phyloP scores from a whole-genome alignment of 2,329 filamentous ascomycete genomes.

The Colletotrichum graminicola region DNA sequence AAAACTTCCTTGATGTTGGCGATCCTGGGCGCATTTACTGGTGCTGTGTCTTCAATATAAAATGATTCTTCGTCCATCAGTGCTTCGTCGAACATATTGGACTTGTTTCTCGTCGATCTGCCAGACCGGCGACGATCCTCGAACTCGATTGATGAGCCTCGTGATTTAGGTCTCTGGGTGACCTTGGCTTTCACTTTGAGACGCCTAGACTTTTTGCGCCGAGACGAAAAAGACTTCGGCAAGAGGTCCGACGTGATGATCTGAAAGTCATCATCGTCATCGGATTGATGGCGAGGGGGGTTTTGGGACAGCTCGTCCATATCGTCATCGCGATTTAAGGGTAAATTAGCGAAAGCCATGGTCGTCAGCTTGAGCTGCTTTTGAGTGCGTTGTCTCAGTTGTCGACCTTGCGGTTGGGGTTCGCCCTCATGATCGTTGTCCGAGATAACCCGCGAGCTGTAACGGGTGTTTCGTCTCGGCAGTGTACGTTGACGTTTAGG shows the following conservation, averaged over 20 bases:
- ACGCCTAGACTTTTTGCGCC: slow-evolving; percentile 42
- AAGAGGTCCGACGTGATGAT: slow-evolving; percentile 55
- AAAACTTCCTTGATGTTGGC: slow-evolving; percentile 81
- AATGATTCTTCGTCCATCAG: slow-evolving; percentile 71
- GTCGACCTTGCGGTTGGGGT: slow-evolving; percentile 16
- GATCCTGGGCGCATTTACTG: slow-evolving; percentile 63
- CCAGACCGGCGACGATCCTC: slow-evolving; percentile 62
- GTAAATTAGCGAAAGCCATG: slow-evolving; percentile 45
- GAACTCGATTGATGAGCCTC: slow-evolving; percentile 65
- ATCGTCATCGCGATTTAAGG: slow-evolving; percentile 33
- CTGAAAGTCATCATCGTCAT: slow-evolving; percentile 49
- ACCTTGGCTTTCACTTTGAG: slow-evolving; percentile 39
- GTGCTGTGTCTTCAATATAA: slow-evolving; percentile 62
- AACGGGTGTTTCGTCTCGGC: slow-evolving; percentile 17
- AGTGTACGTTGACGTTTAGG: slow-evolving; percentile 28
- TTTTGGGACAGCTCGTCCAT: slow-evolving; percentile 52
- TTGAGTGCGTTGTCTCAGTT: slow-evolving; percentile 44
- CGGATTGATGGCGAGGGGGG: slow-evolving; percentile 44
- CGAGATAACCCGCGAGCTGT: not conserved
- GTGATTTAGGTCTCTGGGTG: slow-evolving; percentile 44
- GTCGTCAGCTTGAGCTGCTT: slow-evolving; percentile 46
- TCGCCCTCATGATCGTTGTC: slow-evolving; percentile 23
- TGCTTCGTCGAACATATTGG: slow-evolving; percentile 64
- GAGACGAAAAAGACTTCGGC: slow-evolving; percentile 33
- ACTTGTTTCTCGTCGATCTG: slow-evolving; percentile 58